Evolutionary conservation across 1,284 basidiomycete species (phyloP).

Genomic region (Peniophora sp.): DNA sequence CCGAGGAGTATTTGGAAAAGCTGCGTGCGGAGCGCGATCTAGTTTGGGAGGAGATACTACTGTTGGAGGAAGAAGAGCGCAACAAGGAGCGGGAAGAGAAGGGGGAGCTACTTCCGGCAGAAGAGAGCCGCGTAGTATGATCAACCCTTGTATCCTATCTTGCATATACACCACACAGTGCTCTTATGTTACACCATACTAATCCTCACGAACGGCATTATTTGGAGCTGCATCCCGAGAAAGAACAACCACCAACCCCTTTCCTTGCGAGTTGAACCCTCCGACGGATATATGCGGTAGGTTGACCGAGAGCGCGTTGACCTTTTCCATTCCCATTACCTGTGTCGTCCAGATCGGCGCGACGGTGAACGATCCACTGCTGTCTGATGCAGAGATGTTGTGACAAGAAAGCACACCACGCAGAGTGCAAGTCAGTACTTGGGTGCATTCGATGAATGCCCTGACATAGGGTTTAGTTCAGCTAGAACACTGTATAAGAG

Average conservation of each 20-base stretch:
- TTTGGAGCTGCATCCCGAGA: neutral
- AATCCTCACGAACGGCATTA: slow-evolving; percentile 4
- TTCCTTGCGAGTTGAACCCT: slow-evolving; percentile 48
- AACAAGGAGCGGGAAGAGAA: slow-evolving; percentile 22
- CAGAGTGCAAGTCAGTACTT: slow-evolving; percentile 48
- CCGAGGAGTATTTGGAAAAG: slow-evolving; percentile 54
- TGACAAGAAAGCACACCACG: slow-evolving; percentile 48
- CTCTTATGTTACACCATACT: neutral
- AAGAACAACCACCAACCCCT: slow-evolving; percentile 59
- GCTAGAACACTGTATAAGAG: slow-evolving; percentile 2
- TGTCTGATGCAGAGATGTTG: slow-evolving; percentile 26
- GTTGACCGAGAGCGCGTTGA: slow-evolving; percentile 46
- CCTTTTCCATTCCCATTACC: slow-evolving; percentile 41
- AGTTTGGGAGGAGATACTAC: slow-evolving; percentile 44
- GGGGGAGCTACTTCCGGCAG: slow-evolving; percentile 1
- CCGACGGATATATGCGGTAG: slow-evolving; percentile 44
- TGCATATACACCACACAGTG: no score
- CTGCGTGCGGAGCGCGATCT: slow-evolving; percentile 44
- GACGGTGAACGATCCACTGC: slow-evolving; percentile 20
- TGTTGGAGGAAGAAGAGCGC: slow-evolving; percentile 39
- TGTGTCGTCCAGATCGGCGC: slow-evolving; percentile 37
- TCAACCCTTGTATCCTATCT: no score
- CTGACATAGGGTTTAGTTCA: slow-evolving; percentile 25
- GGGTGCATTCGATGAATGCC: slow-evolving; percentile 36
- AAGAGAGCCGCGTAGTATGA: no score